Evolutionary conservation across 1,284 basidiomycete genomes (phyloP).

Genomic region (Irpex sp.): DNA sequence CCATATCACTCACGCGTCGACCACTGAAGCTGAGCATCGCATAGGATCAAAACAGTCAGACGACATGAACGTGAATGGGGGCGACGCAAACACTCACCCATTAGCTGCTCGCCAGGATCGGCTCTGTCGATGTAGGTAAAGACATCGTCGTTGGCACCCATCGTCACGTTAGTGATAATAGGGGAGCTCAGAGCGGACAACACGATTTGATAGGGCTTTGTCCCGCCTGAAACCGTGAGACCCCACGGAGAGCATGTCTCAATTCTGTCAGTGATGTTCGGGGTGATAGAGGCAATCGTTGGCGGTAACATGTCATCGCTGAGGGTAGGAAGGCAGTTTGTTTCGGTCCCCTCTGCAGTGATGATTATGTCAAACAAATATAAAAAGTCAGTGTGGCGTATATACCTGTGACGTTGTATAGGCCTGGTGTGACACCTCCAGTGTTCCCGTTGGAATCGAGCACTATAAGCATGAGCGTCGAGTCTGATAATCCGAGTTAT

Average conservation of each 20-base stretch:
- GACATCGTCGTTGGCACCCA: conserved; percentile 34
- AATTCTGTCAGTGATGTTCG: conserved; percentile 40
- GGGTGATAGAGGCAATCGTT: conserved; percentile 14
- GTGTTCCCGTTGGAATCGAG: conserved; percentile 2
- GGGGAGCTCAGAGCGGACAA: conserved; percentile 37
- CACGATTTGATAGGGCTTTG: conserved; percentile 43
- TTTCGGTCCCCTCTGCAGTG: conserved; percentile 30
- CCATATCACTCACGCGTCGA: conserved; percentile 33
- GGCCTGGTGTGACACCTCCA: background rate
- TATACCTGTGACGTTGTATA: conserved; percentile 8
- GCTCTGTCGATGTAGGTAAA: conserved; percentile 48
- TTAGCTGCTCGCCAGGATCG: conserved; percentile 31
- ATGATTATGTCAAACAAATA: conserved; percentile 7
- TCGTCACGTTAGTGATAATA: conserved; percentile 40
- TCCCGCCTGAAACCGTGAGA: conserved; percentile 41
- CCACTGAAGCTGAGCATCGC: conserved; percentile 30
- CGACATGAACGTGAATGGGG: background rate
- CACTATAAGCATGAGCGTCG: conserved; percentile 3
- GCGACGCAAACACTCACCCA: conserved; percentile 34
- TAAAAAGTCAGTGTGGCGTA: background rate
- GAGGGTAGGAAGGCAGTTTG: conserved; percentile 33
- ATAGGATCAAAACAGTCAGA: background rate
- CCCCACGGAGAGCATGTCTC: conserved; percentile 46
- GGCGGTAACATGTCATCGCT: conserved; percentile 8
- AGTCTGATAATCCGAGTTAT: background rate